Percentiles rank a stretch among this genome's conserved stretches.
These are phyloP conservation scores for Neospora caninum DNA, from an alignment of 169 alveolate species.

Conservation along the genomic window DNA sequence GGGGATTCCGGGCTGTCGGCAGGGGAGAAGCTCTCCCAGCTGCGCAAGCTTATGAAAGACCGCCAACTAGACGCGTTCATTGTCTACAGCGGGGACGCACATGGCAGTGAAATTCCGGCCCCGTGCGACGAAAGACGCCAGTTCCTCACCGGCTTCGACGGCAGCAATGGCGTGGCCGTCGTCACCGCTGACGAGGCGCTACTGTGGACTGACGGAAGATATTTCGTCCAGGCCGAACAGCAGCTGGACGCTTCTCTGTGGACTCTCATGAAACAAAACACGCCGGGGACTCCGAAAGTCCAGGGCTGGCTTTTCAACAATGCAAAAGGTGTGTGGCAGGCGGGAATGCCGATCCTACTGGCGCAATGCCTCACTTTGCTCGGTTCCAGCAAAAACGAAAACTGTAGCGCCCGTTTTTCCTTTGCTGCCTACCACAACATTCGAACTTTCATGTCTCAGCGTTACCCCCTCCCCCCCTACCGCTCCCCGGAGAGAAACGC, in stretches of 20 bases:
- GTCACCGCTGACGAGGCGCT: constrained; percentile 72
- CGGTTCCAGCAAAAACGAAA: too few species aligned
- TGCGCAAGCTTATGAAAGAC: constrained; percentile 69
- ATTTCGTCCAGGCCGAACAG: constrained; percentile 76
- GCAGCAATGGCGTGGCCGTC: constrained; percentile 76
- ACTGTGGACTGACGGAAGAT: constrained; percentile 79
- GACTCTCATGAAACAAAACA: constrained; percentile 69
- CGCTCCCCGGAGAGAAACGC: too few species aligned
- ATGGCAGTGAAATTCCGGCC: constrained; percentile 73
- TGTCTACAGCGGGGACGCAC: constrained; percentile 77
- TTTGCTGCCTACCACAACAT: too few species aligned
- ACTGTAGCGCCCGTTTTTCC: too few species aligned
- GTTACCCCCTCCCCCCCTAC: too few species aligned
- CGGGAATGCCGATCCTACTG: too few species aligned
- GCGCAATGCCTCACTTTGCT: too few species aligned
- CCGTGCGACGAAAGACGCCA: constrained; percentile 72
- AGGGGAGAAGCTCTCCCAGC: constrained; percentile 63
- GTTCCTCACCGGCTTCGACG: constrained; percentile 72
- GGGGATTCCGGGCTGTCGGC: constrained; percentile 13
- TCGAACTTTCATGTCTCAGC: too few species aligned
- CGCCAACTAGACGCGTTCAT: constrained; percentile 70
- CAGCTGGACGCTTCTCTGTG: constrained; percentile 69
- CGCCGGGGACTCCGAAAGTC: constrained; percentile 66
- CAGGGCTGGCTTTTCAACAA: constrained; percentile 54
- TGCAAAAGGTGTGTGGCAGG: constrained; percentile 20